Conservation (phyloP, 306 rosid species). For the Sicyos edulis region DNA sequence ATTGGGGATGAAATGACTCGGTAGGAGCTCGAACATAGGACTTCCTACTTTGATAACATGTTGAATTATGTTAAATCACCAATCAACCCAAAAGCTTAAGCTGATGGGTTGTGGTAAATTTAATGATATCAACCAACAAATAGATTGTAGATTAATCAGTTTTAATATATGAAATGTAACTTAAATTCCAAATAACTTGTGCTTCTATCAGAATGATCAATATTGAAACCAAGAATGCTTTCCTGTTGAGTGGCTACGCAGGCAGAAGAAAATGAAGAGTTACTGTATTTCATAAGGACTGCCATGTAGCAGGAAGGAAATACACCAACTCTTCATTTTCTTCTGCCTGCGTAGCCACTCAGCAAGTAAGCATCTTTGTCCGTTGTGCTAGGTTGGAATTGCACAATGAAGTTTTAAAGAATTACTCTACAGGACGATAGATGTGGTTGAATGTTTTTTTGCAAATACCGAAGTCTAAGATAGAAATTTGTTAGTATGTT, state of each 20-base stretch:
- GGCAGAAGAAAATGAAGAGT: neutral
- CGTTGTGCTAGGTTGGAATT: neutral
- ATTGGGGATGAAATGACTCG: too few species aligned
- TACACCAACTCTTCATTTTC: neutral
- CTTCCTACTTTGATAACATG: too few species aligned
- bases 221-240: neutral
- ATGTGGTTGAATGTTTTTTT: too few species aligned
- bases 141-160: constrained; percentile 4
- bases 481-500: neutral
- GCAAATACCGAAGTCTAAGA: neutral
- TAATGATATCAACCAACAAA: too few species aligned
- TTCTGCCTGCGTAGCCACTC: neutral
- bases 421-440: neutral
- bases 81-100: too few species aligned
- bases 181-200: neutral
- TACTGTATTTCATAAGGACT: neutral
- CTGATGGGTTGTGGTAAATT: too few species aligned
- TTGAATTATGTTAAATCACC: too few species aligned
- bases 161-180: neutral
- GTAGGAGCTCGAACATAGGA: too few species aligned
- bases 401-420: neutral
- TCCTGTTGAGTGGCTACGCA: neutral
- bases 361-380: neutral
- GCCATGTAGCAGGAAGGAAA: neutral
- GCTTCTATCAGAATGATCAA: neutral